Percentiles rank a stretch among this genome's conserved stretches.
These are phyloP conservation scores for Canariomyces notabilis DNA, from an alignment of 2,329 filamentous ascomycete species.

Conservation along the genomic window DNA sequence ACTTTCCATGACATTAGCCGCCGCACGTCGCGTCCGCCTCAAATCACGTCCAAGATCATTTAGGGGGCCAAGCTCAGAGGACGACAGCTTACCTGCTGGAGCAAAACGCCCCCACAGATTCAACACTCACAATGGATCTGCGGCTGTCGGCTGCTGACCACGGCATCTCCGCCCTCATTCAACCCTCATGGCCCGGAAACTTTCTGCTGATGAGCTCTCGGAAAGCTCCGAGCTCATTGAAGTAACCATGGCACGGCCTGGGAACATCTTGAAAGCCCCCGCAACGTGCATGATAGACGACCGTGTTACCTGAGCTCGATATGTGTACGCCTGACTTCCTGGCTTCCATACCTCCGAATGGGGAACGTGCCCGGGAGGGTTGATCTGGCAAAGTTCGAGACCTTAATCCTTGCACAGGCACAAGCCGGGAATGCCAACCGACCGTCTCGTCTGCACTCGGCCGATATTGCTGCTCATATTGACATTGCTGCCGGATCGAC, in stretches of 20 bases:
- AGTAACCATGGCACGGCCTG: too few species aligned
- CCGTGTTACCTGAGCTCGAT: too few species aligned
- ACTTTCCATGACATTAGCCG: conserved; percentile 24
- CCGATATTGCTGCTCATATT: conserved; percentile 21
- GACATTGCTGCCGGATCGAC: conserved; percentile 10
- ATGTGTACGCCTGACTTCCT: not conserved
- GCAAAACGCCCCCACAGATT: too few species aligned
- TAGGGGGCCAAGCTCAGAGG: not conserved
- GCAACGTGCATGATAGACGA: too few species aligned
- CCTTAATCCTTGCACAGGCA: conserved; percentile 8
- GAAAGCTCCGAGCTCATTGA: too few species aligned
- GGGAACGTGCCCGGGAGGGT: not conserved
- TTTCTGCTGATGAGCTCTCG: not conserved
- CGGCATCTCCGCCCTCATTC: too few species aligned
- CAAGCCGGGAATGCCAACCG: conserved; percentile 21
- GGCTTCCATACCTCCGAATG: conserved; percentile 2
- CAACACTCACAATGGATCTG: too few species aligned
- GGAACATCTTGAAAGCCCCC: too few species aligned
- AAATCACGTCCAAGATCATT: not conserved
- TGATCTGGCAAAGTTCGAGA: conserved; percentile 16
- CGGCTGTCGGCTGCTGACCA: too few species aligned
- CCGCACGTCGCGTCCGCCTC: conserved; percentile 5
- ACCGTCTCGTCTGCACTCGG: conserved; percentile 9
- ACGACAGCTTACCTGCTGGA: not conserved
- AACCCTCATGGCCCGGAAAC: too few species aligned